These are phyloP conservation scores for Saccharomycopsis fermentans DNA, from an alignment of 805 yeast species.

Conservation along the genomic window DNA sequence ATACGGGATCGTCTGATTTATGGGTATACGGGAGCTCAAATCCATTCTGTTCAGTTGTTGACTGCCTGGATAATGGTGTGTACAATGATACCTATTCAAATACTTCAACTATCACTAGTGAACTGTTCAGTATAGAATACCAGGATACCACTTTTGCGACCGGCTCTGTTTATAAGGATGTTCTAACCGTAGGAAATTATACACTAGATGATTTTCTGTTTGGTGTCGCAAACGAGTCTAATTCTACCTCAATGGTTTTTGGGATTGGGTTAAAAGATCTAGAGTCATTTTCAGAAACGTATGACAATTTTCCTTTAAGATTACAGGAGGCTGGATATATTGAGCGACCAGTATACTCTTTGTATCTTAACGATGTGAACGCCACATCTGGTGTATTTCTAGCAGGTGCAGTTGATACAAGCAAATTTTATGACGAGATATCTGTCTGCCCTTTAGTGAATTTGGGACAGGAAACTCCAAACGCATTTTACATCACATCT, in stretches of 20 bases:
- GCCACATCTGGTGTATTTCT: constrained; percentile 29
- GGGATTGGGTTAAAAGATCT: constrained; percentile 64
- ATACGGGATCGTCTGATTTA: constrained; percentile 41
- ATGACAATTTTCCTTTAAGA: constrained; percentile 24
- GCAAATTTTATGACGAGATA: constrained; percentile 31
- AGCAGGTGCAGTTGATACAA: constrained; percentile 36
- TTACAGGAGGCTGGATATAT: constrained; percentile 33
- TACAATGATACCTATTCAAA: constrained; percentile 27
- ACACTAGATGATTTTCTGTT: constrained; percentile 5
- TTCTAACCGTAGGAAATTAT: constrained; percentile 35
- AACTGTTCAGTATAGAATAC: constrained; percentile 31
- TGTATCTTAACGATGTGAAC: constrained; percentile 30
- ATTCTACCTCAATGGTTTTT: constrained; percentile 42
- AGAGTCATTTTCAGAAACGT: constrained; percentile 33
- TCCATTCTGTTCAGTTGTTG: constrained; percentile 2
- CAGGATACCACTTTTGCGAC: constrained; percentile 38
- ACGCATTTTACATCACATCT: neutral
- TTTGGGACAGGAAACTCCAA: neutral
- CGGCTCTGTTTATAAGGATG: constrained; percentile 43
- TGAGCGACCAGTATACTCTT: constrained; percentile 32
- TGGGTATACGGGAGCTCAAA: constrained; percentile 27
- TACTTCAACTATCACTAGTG: constrained; percentile 26
- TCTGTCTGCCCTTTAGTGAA: constrained; percentile 25
- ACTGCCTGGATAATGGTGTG: constrained; percentile 24
- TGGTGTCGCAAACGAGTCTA: constrained; percentile 14